Conservation (phyloP, 2,329 filamentous ascomycete species). For the Scytalidium sp. region DNA sequence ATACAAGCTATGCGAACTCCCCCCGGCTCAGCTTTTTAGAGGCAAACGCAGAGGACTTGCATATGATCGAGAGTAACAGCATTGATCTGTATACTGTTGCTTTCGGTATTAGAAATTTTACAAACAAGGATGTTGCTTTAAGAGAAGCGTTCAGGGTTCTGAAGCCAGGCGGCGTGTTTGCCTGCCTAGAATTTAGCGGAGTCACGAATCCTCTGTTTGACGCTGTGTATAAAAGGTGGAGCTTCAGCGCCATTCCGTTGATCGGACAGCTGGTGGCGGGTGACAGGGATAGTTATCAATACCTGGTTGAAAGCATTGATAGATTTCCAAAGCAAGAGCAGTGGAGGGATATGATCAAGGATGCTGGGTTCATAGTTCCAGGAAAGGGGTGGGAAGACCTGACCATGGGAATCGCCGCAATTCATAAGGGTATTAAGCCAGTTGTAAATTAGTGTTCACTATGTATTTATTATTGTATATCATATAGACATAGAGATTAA, state of each 20-base stretch:
- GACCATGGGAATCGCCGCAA: conserved; percentile 88
- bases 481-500: not conserved
- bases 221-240: conserved; percentile 90
- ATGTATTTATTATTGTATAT: conserved; percentile 9
- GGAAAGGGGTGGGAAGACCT: conserved; percentile 85
- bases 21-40: conserved; percentile 72
- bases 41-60: conserved; percentile 81
- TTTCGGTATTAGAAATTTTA: conserved; percentile 97
- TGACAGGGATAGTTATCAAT: conserved; percentile 95
- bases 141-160: conserved; percentile 83
- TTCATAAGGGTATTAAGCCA: conserved; percentile 95
- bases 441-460: conserved; percentile 12
- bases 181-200: conserved; percentile 88
- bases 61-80: conserved; percentile 62
- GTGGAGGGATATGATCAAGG: conserved; percentile 78
- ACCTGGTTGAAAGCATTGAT: conserved; percentile 97
- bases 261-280: conserved; percentile 94
- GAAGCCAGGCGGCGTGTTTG: conserved; percentile 93
- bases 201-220: conserved; percentile 77
- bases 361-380: conserved; percentile 82
- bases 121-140: conserved; percentile 80
- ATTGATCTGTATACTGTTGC: conserved; percentile 96
- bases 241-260: conserved; percentile 87
- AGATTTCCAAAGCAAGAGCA: conserved; percentile 82
- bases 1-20: conserved; percentile 51